Conservation (phyloP, 306 rosid genomes). For the Sicyos edulis region DNA sequence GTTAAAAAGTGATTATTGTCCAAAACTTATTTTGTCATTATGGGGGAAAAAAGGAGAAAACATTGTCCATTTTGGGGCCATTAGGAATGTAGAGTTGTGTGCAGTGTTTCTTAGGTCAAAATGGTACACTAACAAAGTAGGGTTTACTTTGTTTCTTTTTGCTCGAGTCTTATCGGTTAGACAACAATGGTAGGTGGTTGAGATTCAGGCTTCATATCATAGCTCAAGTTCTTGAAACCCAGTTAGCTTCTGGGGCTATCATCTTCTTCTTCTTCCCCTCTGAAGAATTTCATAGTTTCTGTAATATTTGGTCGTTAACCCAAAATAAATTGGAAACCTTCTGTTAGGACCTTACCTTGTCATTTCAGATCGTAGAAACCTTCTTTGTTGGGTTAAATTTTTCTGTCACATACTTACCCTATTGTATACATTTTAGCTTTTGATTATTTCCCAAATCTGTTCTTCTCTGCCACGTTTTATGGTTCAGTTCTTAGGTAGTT, state of each 20-base stretch:
- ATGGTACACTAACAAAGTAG: constrained; percentile 46
- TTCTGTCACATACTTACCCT: neutral
- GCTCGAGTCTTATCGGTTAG: constrained; percentile 28
- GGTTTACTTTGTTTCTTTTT: constrained; percentile 37
- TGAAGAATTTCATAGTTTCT: constrained; percentile 14
- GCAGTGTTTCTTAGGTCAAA: constrained; percentile 41
- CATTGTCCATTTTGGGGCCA: constrained; percentile 34
- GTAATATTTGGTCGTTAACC: constrained; percentile 42
- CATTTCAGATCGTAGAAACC: constrained; percentile 3
- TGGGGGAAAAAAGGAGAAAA: constrained; percentile 31
- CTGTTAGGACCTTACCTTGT: constrained; percentile 1
- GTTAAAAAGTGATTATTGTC: constrained; percentile 26
- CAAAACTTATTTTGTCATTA: constrained; percentile 26
- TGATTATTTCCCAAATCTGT: neutral
- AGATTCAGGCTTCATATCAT: constrained; percentile 28
- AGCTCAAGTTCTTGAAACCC: constrained; percentile 40
- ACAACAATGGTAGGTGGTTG: constrained; percentile 34
- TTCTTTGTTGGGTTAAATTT: neutral
- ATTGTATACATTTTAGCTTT: constrained; percentile 2
- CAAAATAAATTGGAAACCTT: constrained; percentile 40
- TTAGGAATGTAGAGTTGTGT: constrained; percentile 44
- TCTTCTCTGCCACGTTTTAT: neutral
- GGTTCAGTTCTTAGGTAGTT: neutral
- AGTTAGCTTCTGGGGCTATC: constrained; percentile 30
- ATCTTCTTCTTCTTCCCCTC: constrained; percentile 21